These are phyloP conservation scores for Lasiodiplodia citricola DNA, from an alignment of 2,329 filamentous ascomycete genomes.

Conservation along the genomic window DNA sequence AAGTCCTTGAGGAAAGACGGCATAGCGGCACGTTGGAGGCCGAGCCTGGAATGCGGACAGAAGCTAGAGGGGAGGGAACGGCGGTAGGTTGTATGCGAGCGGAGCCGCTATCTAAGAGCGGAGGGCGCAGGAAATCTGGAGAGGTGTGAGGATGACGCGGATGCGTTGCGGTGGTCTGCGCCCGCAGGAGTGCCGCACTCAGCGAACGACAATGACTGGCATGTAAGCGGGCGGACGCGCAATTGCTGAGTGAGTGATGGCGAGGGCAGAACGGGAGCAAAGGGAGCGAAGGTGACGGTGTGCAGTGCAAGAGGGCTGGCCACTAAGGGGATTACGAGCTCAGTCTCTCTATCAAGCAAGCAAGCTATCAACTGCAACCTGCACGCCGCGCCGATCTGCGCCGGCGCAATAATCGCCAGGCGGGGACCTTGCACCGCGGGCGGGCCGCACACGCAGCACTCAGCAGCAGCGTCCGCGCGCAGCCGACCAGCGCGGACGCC, in stretches of 20 bases:
- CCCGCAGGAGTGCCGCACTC: slow-evolving; percentile 19
- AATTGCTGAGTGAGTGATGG: slow-evolving; percentile 10
- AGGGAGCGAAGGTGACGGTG: slow-evolving; percentile 20
- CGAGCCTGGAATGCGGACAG: not conserved
- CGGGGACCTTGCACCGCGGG: slow-evolving; percentile 15
- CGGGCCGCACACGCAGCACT: slow-evolving; percentile 12
- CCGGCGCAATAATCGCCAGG: slow-evolving; percentile 22
- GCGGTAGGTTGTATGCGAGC: not conserved
- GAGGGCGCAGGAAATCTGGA: slow-evolving; percentile 2
- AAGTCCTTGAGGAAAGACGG: slow-evolving; percentile 75
- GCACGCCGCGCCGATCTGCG: slow-evolving; percentile 22
- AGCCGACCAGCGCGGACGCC: slow-evolving; percentile 3
- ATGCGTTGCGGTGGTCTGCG: slow-evolving; percentile 18
- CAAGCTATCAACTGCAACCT: slow-evolving; percentile 24
- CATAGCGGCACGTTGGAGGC: slow-evolving; percentile 37
- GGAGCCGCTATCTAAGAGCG: not conserved
- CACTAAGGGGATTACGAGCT: slow-evolving; percentile 27
- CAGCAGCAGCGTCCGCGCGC: slow-evolving; percentile 2
- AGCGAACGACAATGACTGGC: slow-evolving; percentile 25
- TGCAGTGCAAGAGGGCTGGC: slow-evolving; percentile 18
- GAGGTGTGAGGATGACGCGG: slow-evolving; percentile 19
- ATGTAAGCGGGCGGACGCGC: slow-evolving; percentile 12
- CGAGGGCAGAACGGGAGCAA: not conserved
- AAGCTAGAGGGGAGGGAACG: not conserved
- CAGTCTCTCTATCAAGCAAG: slow-evolving; percentile 23